Base-by-base conservation (phyloP, 768 basidiomycete genomes). In the Boletales sp. region DNA sequence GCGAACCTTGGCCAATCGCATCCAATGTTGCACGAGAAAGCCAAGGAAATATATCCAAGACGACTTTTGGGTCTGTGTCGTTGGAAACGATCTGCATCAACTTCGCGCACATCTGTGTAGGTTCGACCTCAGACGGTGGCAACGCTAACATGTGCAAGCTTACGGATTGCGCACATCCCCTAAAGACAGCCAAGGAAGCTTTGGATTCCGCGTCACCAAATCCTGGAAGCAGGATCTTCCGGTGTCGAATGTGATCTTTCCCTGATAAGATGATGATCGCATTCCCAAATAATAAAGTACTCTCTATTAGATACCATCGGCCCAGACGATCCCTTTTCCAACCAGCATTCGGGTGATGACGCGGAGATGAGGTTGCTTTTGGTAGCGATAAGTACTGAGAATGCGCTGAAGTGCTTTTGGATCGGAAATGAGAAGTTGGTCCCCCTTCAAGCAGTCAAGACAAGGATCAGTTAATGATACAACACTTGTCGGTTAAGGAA, bases 191-290 rank as follows among this genome's bases (percentile, higher is more conserved):
- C n/a, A n/a, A n/a, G n/a, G 9, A 81, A 68, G 51, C 77, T 47
- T 72, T 80, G 24, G 74, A 72, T 53, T 81, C 78, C 0, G 75
- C 72, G 6, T 61, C 72, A 42, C 80, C 79, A 49, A 83, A 82
- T 4, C 78, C 80, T 3, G 80, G 81, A 43, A 78, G 67, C 70
- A 82, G 74, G 17, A 79, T 70, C 54, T 71, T 80, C 49, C 78
- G 65, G 45, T 82, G 80, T 40, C 82, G 72, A 58, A 69, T 78
- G 51, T 82, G 81, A 32, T 66, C 73, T 13, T 72, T 65, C 2
- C 73, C 66, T 67, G 36, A 24, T 8, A 43, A 43, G 29, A 39
- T 4, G 13, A 12, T 47, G 19, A 36, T 35, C 45, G 29, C 5
- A n/a, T 43, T 37, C 40, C n/a, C 70, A 72, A 29, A 3, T 8